Conservation (phyloP, 371 early-diverging fungal genomes). For the Chytridium lagenaria region DNA sequence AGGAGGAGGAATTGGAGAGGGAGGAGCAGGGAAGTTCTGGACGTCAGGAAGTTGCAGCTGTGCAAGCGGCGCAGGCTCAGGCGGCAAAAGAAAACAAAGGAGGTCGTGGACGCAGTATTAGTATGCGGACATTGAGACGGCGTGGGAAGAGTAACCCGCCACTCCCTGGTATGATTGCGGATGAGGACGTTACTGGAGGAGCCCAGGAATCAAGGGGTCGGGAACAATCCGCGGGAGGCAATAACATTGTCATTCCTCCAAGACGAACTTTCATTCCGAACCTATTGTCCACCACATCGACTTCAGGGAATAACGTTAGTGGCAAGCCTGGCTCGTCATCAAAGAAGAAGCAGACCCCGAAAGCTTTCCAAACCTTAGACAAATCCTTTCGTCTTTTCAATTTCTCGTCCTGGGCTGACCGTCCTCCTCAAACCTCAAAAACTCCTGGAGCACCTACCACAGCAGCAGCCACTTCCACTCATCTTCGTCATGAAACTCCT, state of each 20-base stretch:
- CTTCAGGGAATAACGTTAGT: no score
- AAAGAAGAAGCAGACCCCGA: not conserved
- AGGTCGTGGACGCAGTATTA: no score
- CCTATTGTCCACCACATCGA: not conserved
- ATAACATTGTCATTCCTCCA: conserved; percentile 9
- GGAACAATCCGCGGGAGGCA: not conserved
- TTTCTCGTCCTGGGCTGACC: not conserved
- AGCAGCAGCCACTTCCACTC: conserved; percentile 1
- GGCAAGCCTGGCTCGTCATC: conserved; percentile 1
- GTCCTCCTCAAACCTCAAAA: conserved; percentile 13
- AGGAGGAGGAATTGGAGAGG: not conserved
- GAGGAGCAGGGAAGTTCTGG: not conserved
- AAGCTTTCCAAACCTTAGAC: conserved; percentile 10
- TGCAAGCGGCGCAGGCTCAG: not conserved
- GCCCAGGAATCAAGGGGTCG: not conserved
- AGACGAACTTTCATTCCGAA: not conserved
- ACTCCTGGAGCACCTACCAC: conserved; percentile 6
- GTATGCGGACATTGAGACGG: no score
- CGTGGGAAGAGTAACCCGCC: no score
- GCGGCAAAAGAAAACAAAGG: no score
- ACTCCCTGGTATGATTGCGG: not conserved
- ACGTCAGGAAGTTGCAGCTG: not conserved
- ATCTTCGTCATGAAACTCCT: conserved; percentile 9
- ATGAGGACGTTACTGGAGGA: not conserved
- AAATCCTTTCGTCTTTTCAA: conserved; percentile 7